Base-by-base conservation (phyloP, 2,329 filamentous ascomycete genomes). In the Fusarium gaditjirri region DNA sequence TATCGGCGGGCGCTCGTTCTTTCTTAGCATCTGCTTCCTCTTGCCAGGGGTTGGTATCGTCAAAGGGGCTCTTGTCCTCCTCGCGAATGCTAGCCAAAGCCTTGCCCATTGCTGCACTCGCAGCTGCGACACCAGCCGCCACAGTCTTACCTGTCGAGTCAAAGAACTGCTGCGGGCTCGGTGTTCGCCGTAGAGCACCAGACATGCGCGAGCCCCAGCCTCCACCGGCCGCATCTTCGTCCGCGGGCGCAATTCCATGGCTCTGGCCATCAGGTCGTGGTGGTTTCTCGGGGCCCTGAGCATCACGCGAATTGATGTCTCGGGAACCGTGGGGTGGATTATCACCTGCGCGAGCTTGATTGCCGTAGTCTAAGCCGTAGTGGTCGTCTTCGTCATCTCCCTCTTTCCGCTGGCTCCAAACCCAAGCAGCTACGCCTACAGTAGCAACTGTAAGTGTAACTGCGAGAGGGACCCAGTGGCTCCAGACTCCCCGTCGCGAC, bases 11-110 rank as follows among this genome's bases (percentile, higher is more conserved):
- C 47, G 78, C 73, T 59, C 84, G 84, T 60, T 86, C 84, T 74
- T 84, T 84, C 78, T 92, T 90, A 53, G 92, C 88, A 75, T 93
- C 92, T 27, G 92, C 93, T 83, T 98, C 95, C 81, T 98, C 94
- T 19, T 92, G 94, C 95, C 95, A 98, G 57, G 94, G 91, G 79
- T 94, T 93, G 82, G 96, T 94, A 80, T 98, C 95, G 71, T 90
- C 91, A 80, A 92, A 96, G 56, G 92, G 92, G 78, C 90, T 91
- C 72, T 78, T 77, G 78, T 95, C 93, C 78, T 97, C 94, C 80
- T 97, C 93, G 61, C 93, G 89, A 73, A 97, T 96, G 21, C 93
- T 91, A 59, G 92, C 92, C 73, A 98, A 85, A 31, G 94, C 94
- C 69, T 92, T 94, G 44, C 94, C 94, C 68, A 97, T 90, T 52